A percentile compares a stretch with the other conserved stretches of the same genome.
These are phyloP conservation scores for Backusella mclennaniae DNA, from an alignment of 192 early-diverging fungal genomes.

Conservation along the genomic window DNA sequence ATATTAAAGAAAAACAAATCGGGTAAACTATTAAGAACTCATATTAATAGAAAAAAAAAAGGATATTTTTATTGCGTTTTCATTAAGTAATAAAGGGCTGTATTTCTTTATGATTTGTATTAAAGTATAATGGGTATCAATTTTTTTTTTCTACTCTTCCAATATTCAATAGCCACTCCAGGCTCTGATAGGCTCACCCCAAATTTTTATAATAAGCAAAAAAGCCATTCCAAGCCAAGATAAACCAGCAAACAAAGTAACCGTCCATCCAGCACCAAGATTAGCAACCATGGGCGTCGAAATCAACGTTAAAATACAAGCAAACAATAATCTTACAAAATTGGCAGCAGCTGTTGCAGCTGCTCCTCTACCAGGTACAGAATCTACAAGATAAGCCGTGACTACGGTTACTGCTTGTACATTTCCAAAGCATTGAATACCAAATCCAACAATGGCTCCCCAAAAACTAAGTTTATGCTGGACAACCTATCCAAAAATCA, in stretches of 20 bases:
- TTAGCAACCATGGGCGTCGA: slow-evolving; percentile 43
- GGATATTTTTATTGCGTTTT: no score
- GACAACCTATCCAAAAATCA: slow-evolving; percentile 42
- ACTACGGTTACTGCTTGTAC: slow-evolving; percentile 35
- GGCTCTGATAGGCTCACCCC: slow-evolving; percentile 36
- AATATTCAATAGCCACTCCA: slow-evolving; percentile 3
- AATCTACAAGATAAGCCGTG: slow-evolving; percentile 43
- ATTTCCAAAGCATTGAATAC: slow-evolving; percentile 45
- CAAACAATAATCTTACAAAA: slow-evolving; percentile 38
- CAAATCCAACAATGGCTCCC: slow-evolving; percentile 36
- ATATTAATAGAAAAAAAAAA: no score
- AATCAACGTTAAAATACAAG: slow-evolving; percentile 39
- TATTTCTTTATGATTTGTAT: no score
- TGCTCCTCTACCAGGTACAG: slow-evolving; percentile 42
- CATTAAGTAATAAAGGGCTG: no score
- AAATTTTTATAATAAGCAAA: slow-evolving; percentile 33
- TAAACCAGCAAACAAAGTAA: slow-evolving; percentile 37
- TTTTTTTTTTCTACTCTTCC: no score
- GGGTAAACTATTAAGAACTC: no score
- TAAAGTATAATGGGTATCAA: background rate
- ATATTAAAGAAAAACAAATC: no score
- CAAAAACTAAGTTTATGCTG: slow-evolving; percentile 34
- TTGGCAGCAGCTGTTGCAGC: slow-evolving; percentile 42
- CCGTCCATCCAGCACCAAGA: slow-evolving; percentile 44
- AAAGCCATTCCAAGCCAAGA: slow-evolving; percentile 32